Conservation (phyloP, 1,284 basidiomycete genomes). For the Apiotrichum sp. region DNA sequence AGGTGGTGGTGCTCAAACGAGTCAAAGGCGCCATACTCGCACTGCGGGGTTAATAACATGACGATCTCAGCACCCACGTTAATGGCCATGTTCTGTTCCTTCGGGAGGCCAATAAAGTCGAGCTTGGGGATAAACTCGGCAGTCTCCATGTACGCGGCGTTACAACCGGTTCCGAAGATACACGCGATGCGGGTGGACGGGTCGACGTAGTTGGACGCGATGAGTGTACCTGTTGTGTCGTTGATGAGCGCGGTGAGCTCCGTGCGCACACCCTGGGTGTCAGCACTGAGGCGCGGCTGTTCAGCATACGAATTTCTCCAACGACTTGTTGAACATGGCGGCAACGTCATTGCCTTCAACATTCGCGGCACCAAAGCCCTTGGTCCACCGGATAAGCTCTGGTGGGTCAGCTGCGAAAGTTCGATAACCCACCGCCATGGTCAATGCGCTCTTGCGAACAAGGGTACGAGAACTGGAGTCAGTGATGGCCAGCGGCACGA, state of each 20-base stretch:
- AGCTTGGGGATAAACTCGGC: constrained; percentile 72
- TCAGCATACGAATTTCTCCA: constrained; percentile 56
- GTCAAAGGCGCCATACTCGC: constrained; percentile 85
- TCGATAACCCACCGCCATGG: constrained; percentile 57
- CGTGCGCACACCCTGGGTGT: constrained; percentile 55
- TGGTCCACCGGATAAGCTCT: constrained; percentile 94
- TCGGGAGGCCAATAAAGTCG: constrained; percentile 60
- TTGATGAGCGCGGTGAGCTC: constrained; percentile 82
- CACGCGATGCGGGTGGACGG: constrained; percentile 84
- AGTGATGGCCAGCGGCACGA: constrained; percentile 8
- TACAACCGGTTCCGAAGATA: constrained; percentile 98
- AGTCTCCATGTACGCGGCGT: constrained; percentile 95
- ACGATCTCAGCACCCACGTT: constrained; percentile 56
- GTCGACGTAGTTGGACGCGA: constrained; percentile 94
- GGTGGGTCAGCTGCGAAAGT: constrained; percentile 4
- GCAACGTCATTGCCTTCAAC: constrained; percentile 91
- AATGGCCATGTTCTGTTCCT: constrained; percentile 79
- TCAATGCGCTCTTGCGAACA: constrained; percentile 90
- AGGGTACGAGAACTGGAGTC: constrained; percentile 78
- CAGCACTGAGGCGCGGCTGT: neutral
- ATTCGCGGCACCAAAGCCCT: constrained; percentile 89
- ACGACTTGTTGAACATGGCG: constrained; percentile 78
- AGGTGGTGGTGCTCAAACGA: constrained; percentile 92
- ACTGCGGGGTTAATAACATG: constrained; percentile 16
- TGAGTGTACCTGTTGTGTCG: constrained; percentile 94